Conservation (phyloP, 768 basidiomycete genomes). For the Chiua virens region DNA sequence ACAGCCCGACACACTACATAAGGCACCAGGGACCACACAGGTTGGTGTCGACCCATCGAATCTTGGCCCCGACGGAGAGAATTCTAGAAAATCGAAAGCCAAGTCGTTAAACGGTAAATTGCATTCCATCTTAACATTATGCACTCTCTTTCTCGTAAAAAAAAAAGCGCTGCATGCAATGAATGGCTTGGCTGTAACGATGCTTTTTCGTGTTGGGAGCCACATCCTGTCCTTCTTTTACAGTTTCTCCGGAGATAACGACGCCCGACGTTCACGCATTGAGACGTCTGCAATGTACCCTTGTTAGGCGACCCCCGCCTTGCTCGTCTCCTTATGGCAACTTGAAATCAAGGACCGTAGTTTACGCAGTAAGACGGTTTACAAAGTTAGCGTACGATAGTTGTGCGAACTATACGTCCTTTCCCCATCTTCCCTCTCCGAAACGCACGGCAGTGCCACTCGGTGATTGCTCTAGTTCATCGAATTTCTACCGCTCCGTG, state of each 20-base stretch:
- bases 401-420: not conserved
- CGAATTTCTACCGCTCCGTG: not conserved
- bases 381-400: no score
- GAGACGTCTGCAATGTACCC: conserved; percentile 4
- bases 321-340: not conserved
- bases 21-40: conserved; percentile 24
- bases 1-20: conserved; percentile 14
- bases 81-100: not conserved
- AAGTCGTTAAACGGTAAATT: not conserved
- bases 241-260: conserved; percentile 5
- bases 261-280: conserved; percentile 16
- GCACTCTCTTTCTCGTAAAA: not conserved
- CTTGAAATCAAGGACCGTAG: not conserved
- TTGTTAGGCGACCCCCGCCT: not conserved
- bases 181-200: not conserved
- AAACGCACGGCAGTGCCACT: not conserved
- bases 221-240: not conserved
- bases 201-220: not conserved
- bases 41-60: not conserved
- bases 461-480: not conserved
- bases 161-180: not conserved
- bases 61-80: conserved; percentile 3
- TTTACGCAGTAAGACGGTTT: no score
- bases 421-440: not conserved
- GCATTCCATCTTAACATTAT: not conserved